Conservation (phyloP, 176 grass and related monocot species). For the Ensete ventricosum region DNA sequence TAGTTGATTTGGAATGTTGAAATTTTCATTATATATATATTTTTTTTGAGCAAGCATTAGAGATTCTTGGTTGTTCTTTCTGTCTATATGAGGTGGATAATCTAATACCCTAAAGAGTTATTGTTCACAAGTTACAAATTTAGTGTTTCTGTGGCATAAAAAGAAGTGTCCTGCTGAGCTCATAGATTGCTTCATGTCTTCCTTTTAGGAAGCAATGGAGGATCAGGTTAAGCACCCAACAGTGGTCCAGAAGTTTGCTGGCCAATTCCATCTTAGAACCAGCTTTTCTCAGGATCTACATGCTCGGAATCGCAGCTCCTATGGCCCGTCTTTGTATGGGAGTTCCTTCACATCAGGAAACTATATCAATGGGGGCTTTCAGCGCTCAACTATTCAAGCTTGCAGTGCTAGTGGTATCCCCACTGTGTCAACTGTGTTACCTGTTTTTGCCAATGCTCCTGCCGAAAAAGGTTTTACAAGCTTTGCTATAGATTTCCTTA, state of each 20-base stretch:
- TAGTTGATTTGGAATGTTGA: no score
- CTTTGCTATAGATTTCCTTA: constrained; percentile 77
- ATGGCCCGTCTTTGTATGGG: constrained; percentile 29
- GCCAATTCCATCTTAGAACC: constrained; percentile 55
- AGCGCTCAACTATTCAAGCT: constrained; percentile 24
- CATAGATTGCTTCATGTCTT: neutral
- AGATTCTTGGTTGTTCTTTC: no score
- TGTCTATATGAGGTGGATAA: no score
- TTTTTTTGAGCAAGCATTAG: no score
- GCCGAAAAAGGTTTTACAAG: constrained; percentile 53
- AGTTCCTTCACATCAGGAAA: constrained; percentile 31
- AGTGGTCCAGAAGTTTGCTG: constrained; percentile 50
- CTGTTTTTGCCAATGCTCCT: constrained; percentile 59
- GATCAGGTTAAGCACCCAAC: constrained; percentile 51
- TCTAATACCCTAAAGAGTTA: no score
- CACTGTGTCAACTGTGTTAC: constrained; percentile 27
- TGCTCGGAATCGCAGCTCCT: constrained; percentile 39
- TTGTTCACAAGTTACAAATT: no score
- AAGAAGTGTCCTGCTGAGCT: neutral
- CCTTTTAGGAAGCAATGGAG: constrained; percentile 47
- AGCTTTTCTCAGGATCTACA: constrained; percentile 46
- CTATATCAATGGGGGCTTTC: constrained; percentile 38
- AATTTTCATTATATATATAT: no score
- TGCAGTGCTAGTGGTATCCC: constrained; percentile 23
- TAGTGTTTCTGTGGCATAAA: no score